Conservation (phyloP, 2,329 filamentous ascomycete species). For the Cercospora zeae-maydis region DNA sequence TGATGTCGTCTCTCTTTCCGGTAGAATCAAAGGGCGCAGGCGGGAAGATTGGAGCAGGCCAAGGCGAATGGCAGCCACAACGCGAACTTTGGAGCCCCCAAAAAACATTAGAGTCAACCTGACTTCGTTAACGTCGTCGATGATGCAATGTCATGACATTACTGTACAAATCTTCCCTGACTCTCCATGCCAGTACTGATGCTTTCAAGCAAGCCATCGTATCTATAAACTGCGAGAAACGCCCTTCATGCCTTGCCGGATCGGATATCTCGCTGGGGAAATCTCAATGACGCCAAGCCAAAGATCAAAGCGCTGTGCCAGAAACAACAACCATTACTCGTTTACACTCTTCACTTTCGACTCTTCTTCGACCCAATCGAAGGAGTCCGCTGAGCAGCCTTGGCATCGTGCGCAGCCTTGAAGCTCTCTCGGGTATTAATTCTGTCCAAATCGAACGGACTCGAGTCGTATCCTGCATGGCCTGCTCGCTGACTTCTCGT, state of each 20-base stretch:
- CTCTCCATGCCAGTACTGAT: background rate
- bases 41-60: background rate
- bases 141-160: background rate
- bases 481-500: background rate
- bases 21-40: background rate
- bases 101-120: background rate
- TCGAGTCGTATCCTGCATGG: slow-evolving; percentile 36
- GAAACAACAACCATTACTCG: too few species aligned
- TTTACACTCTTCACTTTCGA: background rate
- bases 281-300: too few species aligned
- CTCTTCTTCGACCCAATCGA: background rate
- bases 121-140: background rate
- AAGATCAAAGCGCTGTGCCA: too few species aligned
- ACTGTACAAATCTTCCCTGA: slow-evolving; percentile 1
- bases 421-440: slow-evolving; percentile 49
- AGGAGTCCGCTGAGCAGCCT: background rate
- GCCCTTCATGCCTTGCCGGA: background rate
- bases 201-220: background rate
- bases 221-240: background rate
- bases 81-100: background rate
- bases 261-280: too few species aligned
- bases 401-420: slow-evolving; percentile 10
- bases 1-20: background rate
- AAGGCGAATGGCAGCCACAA: background rate
- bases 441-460: slow-evolving; percentile 49